A percentile compares a stretch with the other conserved stretches of the same genome.
Conservation (phyloP, 1,284 basidiomycete genomes). For the Cryptococcus sp. region DNA sequence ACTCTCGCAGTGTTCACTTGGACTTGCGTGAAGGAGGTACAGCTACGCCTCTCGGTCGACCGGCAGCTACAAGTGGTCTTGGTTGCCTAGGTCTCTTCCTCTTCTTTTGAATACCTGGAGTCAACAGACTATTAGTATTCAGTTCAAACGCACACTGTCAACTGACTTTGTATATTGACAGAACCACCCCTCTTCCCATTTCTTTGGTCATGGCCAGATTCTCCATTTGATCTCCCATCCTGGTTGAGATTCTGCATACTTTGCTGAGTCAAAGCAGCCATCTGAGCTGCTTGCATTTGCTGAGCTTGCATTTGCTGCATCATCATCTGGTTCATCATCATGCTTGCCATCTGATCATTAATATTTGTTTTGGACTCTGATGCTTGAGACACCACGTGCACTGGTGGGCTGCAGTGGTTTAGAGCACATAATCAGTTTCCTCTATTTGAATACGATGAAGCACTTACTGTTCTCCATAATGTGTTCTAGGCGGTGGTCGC, state of each 20-base stretch:
- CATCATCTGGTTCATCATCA: constrained; percentile 46
- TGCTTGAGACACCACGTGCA: constrained; percentile 15
- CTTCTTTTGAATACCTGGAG: constrained; percentile 5
- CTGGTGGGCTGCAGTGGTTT: constrained; percentile 8
- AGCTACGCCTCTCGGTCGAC: neutral
- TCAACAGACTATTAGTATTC: too few species aligned
- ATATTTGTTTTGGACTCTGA: constrained; percentile 3
- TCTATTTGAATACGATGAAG: neutral
- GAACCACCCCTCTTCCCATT: constrained; percentile 5
- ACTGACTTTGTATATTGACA: constrained; percentile 35
- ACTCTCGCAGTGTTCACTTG: neutral
- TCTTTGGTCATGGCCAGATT: neutral
- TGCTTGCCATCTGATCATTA: constrained; percentile 34
- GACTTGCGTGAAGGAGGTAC: neutral
- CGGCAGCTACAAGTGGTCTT: neutral
- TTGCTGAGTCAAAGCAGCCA: constrained; percentile 31
- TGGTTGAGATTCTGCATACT: constrained; percentile 8
- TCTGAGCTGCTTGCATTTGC: constrained; percentile 39
- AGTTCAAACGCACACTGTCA: neutral
- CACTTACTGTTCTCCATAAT: constrained; percentile 3
- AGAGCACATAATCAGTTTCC: neutral
- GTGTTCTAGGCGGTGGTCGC: neutral
- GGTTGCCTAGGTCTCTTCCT: neutral
- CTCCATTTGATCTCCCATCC: neutral
- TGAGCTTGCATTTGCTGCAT: constrained; percentile 39